phyloP scores from a whole-genome alignment of 2,329 filamentous ascomycete species.

The Aspergillus novoparasiticus region DNA sequence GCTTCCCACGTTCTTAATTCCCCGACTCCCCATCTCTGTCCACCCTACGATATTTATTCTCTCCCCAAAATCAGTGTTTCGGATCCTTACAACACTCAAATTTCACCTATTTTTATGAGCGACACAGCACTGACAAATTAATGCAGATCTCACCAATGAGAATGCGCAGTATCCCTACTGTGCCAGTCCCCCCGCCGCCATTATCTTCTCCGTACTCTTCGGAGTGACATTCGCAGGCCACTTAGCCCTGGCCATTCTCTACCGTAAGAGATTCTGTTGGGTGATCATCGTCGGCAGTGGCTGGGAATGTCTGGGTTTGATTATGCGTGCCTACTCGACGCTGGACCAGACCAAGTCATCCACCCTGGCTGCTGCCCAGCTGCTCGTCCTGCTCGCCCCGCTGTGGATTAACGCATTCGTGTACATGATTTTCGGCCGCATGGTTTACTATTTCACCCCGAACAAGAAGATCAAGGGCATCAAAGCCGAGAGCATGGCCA shows the following conservation, averaged over 20 bases:
- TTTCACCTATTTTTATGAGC: no score
- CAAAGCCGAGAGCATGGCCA: constrained; percentile 40
- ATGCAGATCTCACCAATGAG: not conserved
- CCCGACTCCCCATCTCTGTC: not conserved
- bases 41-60: not conserved
- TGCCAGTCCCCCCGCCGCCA: constrained; percentile 40
- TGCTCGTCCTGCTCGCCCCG: constrained; percentile 6
- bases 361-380: not conserved
- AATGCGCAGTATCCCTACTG: constrained; percentile 30
- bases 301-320: constrained; percentile 49
- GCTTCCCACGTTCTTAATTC: not conserved
- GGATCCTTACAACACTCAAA: not conserved
- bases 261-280: constrained; percentile 44
- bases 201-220: constrained; percentile 41
- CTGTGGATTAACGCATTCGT: constrained; percentile 48
- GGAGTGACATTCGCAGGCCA: constrained; percentile 28
- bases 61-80: not conserved
- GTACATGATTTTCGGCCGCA: constrained; percentile 51
- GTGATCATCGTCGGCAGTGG: constrained; percentile 48
- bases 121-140: not conserved
- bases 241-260: constrained; percentile 38
- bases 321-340: constrained; percentile 29
- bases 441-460: constrained; percentile 49
- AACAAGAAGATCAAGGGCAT: constrained; percentile 41
- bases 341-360: not conserved